These are phyloP conservation scores for Torulaspora pretoriensis DNA, from an alignment of 1,139 yeast genomes.

Conservation along the genomic window DNA sequence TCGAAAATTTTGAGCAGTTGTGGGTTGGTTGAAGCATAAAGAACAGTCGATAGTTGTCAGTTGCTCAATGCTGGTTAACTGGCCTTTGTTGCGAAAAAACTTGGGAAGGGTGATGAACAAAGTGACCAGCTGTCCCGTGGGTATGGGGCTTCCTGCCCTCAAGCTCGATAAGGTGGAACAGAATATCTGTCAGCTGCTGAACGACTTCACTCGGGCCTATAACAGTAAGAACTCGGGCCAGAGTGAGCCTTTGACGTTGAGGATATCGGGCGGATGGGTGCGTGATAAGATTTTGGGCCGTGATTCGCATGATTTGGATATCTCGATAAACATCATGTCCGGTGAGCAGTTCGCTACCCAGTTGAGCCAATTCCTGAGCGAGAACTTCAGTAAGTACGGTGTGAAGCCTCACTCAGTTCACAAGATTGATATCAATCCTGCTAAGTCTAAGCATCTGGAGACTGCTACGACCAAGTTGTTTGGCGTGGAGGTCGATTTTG, in stretches of 20 bases:
- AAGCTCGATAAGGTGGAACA: constrained; percentile 26
- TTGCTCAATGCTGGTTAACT: neutral
- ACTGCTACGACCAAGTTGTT: constrained; percentile 88
- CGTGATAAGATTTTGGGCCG: constrained; percentile 83
- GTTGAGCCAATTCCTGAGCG: constrained; percentile 50
- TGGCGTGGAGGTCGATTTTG: constrained; percentile 85
- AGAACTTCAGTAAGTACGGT: constrained; percentile 40
- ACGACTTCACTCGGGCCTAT: constrained; percentile 28
- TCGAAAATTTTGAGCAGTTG: neutral
- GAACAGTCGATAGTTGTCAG: neutral
- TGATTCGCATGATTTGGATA: constrained; percentile 82
- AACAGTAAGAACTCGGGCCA: constrained; percentile 15
- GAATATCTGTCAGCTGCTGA: constrained; percentile 29
- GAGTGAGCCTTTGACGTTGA: constrained; percentile 44
- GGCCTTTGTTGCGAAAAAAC: constrained; percentile 1
- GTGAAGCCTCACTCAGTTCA: constrained; percentile 53
- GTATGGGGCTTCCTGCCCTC: constrained; percentile 15
- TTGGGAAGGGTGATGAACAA: constrained; percentile 7
- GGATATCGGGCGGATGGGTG: constrained; percentile 99
- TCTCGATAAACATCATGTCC: constrained; percentile 76
- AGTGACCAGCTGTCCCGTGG: constrained; percentile 5
- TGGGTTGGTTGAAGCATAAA: neutral
- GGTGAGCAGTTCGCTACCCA: constrained; percentile 83
- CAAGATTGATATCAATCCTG: constrained; percentile 88
- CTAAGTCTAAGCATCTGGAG: constrained; percentile 90